Percentiles rank a stretch among this genome's conserved stretches.
phyloP scores from a whole-genome alignment of 768 basidiomycete species.

The Tricholoma matsutake region DNA sequence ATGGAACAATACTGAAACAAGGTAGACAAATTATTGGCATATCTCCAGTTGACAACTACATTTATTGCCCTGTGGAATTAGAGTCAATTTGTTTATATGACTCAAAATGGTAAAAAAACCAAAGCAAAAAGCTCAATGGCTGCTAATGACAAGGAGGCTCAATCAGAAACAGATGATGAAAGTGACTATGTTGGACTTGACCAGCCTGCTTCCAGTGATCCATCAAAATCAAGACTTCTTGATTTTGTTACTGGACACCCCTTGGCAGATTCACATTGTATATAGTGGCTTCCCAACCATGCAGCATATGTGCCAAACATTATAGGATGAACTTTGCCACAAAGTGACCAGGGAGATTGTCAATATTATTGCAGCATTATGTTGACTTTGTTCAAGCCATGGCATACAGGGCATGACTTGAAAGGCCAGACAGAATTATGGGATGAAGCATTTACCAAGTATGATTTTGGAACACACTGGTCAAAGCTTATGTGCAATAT shows the following conservation, averaged over 20 bases:
- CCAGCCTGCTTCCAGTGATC: no score
- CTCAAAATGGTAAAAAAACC: background rate
- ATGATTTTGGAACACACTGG: no score
- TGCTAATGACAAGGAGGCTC: background rate
- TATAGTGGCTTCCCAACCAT: background rate
- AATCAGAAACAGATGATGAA: background rate
- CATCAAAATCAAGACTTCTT: no score
- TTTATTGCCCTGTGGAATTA: conserved; percentile 12
- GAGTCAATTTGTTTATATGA: no score
- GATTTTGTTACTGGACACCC: background rate
- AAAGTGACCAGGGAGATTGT: background rate
- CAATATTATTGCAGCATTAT: background rate
- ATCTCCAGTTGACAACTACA: conserved; percentile 32
- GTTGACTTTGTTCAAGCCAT: no score
- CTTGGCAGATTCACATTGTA: background rate
- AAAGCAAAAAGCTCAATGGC: background rate
- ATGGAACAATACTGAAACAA: conserved; percentile 16
- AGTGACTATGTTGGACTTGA: background rate
- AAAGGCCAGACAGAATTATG: background rate
- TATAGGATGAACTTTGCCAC: background rate
- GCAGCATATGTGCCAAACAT: background rate
- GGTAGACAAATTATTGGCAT: conserved; percentile 17
- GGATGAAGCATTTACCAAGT: background rate
- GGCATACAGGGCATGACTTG: no score
- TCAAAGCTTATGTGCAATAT: no score